These are phyloP conservation scores for Biscutella laevigata DNA, from an alignment of 441 rosid species.

Conservation along the genomic window DNA sequence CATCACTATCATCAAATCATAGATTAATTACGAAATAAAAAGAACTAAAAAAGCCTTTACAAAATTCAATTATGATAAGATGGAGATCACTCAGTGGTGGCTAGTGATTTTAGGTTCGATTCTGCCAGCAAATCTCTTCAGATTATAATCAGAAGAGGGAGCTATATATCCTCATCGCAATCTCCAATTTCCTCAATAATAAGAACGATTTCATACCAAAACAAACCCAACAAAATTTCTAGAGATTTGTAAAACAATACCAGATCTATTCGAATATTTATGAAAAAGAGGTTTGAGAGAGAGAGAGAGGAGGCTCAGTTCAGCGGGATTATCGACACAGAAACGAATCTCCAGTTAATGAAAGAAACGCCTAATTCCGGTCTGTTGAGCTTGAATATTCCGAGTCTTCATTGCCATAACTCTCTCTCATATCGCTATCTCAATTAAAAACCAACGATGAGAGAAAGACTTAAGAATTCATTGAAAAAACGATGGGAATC, in stretches of 20 bases:
- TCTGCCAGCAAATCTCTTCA: conserved; percentile 74
- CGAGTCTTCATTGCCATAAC: conserved; percentile 58
- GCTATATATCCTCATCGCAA: conserved; percentile 56
- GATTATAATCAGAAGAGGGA: conserved; percentile 64
- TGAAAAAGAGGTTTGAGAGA: background rate
- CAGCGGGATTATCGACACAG: conserved; percentile 87
- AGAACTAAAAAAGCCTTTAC: too few relatives aligned
- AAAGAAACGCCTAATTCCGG: conserved; percentile 48
- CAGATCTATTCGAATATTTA: background rate
- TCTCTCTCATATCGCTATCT: background rate
- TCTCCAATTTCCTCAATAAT: conserved; percentile 11
- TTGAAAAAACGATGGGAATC: too few relatives aligned
- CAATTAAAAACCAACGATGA: background rate
- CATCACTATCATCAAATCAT: conserved; percentile 63
- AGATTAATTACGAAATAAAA: too few relatives aligned
- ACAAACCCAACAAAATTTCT: background rate
- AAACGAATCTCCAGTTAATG: conserved; percentile 24
- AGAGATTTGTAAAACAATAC: too few relatives aligned
- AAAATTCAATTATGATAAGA: background rate
- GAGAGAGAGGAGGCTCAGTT: conserved; percentile 46
- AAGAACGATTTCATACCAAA: background rate
- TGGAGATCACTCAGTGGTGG: conserved; percentile 58
- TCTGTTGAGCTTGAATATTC: conserved; percentile 93
- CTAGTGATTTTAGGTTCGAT: conserved; percentile 64
- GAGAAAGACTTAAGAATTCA: background rate